A percentile compares a stretch with the other conserved stretches of the same genome.
Evolutionary conservation across 768 basidiomycete genomes (phyloP).

Genomic region (Suillus placidus): DNA sequence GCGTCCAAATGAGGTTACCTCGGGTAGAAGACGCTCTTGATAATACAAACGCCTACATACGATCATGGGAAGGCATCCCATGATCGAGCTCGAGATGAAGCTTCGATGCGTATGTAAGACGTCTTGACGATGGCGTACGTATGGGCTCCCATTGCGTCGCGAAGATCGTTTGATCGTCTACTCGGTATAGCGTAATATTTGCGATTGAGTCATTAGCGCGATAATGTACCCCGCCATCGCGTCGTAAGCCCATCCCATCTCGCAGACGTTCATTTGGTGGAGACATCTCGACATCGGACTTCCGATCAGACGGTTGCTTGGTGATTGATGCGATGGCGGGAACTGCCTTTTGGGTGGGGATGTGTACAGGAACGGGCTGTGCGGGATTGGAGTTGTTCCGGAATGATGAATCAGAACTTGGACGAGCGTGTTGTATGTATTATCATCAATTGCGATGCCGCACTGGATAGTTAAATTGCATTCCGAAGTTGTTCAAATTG

Average conservation of each 20-base stretch:
- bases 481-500: neutral
- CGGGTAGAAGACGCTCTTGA: neutral
- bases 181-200: neutral
- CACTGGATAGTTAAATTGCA: neutral
- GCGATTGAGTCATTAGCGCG: neutral
- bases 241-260: slow-evolving; percentile 2
- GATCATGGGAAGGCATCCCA: neutral
- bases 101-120: neutral
- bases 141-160: neutral
- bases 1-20: neutral
- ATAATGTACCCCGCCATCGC: neutral
- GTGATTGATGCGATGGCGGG: neutral
- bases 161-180: neutral
- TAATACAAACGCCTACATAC: neutral
- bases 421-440: neutral
- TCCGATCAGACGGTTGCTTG: neutral
- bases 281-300: neutral
- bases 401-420: neutral
- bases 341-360: neutral
- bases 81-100: neutral
- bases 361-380: neutral
- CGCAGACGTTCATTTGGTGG: neutral
- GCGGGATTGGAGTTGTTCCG: neutral
- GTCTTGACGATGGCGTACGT: slow-evolving; percentile 3
- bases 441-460: neutral